Evolutionary conservation across 1,139 yeast species (phyloP), one percentile per base, ranked within the genome.

Genomic region (Blastobotrys niveus): DNA sequence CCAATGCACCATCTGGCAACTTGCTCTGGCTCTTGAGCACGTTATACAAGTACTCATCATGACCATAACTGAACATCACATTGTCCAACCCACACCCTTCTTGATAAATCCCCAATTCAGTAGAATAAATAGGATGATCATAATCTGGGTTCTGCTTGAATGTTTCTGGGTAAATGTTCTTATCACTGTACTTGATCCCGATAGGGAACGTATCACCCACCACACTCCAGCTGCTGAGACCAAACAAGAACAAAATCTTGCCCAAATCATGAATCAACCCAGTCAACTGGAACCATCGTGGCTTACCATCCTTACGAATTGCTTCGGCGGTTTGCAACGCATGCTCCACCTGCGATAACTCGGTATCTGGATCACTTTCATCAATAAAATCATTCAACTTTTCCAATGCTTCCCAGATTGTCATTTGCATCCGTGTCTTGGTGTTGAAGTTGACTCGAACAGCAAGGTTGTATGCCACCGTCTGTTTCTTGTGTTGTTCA

Each of bases 151-250:
- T 81, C 20, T 67, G 63, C 44, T 70, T 69, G 60, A 81, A 81
- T 51, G 74, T 77, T 30, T 79, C 81, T n/a, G 58, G 58, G 34
- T 80, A 80, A 20, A 81, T 80, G 42, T 77, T 79, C 51, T 74
- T 71, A 47, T 72, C 73, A 59, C 77, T 79, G 54, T 73, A 80
- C 50, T 72, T 72, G 60, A 87, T 81, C 1, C 88, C 88, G 24
- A 81, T 85, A 0, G 87, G 85, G 57, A 81, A 81, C 0, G 88
- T 81, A 56, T 81, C 88, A 5, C 88, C 88, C 18, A 81, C 88
- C n/a, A 81, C 88, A 56, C 80, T 87, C 88, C 88, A 81, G 58
- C 81, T 87, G 54, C 75, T 71, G 21, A 86, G 80, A 55, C 79
- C 87, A 55, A 75, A 81, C 53, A 81, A 81, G 58, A 81, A 81